Base-by-base conservation (phyloP, 2,329 filamentous ascomycete species). In the Penicillium sp. region DNA sequence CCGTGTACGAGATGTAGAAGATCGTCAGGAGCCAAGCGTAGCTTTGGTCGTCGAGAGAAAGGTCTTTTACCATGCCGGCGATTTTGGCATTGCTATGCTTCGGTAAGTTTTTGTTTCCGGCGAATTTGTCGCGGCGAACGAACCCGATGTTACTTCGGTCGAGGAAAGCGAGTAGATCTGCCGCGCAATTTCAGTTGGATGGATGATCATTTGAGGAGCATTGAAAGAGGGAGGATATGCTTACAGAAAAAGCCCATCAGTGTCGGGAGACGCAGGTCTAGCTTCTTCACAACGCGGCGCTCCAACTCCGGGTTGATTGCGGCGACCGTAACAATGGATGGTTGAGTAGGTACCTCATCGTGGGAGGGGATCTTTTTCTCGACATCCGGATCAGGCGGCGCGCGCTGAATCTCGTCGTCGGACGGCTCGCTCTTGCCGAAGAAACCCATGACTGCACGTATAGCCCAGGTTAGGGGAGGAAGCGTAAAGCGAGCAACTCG, bases 1-100 rank as follows among this genome's bases (percentile, higher is more conserved):
- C 28, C 18, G 75, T 72, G 58, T 79, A 79, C 2, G 74, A 68
- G 36, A 79, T 79, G 60, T 80, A 80, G 62, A 82, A 82, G 31
- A 81, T 75, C 0, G 77, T 81, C 30, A 79, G 63, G 7, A 82
- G 73, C 73, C 77, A 79, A 10, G 75, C 63, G 57, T 81, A 82
- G 24, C 69, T 64, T n/a, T 73, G 67, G 11, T 74, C 72, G n/a
- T 65, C 61, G 16, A 84, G 68, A 9, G 74, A 50, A 14, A 84
- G 72, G 25, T 79, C 77, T 40, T 76, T 64, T 46, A 71, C 56
- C 78, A 82, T 81, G 33, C 79, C 80, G 1, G 79, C 78, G 40
- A 80, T 79, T 55, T 74, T 71, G 1, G 80, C 80, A 72, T 82
- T 82, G 46, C 79, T 77, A 42, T 5, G 5, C 5, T 38, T 56